Percentiles rank a stretch among this genome's conserved stretches.
These are phyloP conservation scores for Eutypa lata DNA, from an alignment of 2,329 filamentous ascomycete genomes.

Conservation along the genomic window DNA sequence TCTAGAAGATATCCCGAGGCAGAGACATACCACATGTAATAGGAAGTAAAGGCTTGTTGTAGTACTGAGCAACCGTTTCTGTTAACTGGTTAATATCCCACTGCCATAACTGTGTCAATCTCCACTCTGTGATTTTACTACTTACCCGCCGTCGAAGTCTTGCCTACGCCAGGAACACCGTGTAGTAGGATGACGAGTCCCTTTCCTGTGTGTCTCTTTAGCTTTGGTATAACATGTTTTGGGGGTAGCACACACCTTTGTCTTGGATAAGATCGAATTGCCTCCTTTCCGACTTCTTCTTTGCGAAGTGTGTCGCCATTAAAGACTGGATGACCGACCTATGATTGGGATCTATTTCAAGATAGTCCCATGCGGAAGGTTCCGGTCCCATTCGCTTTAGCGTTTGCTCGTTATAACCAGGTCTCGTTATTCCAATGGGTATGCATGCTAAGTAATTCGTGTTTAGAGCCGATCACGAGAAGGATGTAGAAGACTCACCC, in stretches of 20 bases:
- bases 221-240: not conserved
- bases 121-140: not conserved
- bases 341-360: not conserved
- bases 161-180: not conserved
- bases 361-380: not conserved
- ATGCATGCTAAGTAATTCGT: not conserved
- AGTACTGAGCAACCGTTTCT: not conserved
- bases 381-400: not conserved
- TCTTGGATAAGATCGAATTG: not conserved
- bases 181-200: not conserved
- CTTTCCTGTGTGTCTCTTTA: not conserved
- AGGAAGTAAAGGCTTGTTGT: not conserved
- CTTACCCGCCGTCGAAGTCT: not conserved
- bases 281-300: not conserved
- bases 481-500: not conserved
- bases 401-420: not conserved
- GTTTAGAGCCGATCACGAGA: not conserved
- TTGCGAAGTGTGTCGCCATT: not conserved
- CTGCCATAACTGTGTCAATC: not conserved
- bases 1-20: not conserved
- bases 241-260: not conserved
- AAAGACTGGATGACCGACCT: not conserved
- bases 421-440: not conserved
- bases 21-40: not conserved
- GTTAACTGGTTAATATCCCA: not conserved